A percentile compares a stretch with the other conserved stretches of the same genome.
Conservation (phyloP, 202 grass and related monocot species). For the Schoenoplectus triqueter region DNA sequence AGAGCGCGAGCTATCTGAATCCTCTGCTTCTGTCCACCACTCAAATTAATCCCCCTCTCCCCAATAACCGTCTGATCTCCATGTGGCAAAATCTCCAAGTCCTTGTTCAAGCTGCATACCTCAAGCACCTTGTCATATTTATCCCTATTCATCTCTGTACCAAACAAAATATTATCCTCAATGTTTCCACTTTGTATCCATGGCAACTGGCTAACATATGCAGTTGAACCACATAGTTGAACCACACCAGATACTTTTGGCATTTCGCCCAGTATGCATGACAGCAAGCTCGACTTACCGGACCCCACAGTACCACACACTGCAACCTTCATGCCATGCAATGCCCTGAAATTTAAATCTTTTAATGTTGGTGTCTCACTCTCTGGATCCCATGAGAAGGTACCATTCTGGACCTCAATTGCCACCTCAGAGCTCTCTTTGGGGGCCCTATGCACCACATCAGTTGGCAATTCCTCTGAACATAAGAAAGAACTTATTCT, state of each 20-base stretch:
- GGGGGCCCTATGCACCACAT: constrained; percentile 48
- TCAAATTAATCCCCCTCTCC: constrained; percentile 77
- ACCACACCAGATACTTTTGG: constrained; percentile 63
- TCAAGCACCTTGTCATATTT: constrained; percentile 58
- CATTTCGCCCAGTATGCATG: constrained; percentile 63
- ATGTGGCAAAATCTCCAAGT: constrained; percentile 67
- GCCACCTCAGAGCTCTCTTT: constrained; percentile 54
- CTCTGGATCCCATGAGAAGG: constrained; percentile 60
- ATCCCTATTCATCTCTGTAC: constrained; percentile 55
- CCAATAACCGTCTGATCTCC: constrained; percentile 71
- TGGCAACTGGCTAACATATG: constrained; percentile 61
- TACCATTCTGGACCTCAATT: constrained; percentile 54
- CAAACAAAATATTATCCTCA: constrained; percentile 77
- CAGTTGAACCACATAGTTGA: constrained; percentile 53
- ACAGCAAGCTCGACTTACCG: constrained; percentile 78
- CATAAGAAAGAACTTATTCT: constrained; percentile 69
- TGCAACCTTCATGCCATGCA: constrained; percentile 55
- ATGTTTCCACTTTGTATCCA: constrained; percentile 87
- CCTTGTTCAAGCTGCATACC: constrained; percentile 65
- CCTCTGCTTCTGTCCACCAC: constrained; percentile 74
- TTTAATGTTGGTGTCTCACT: constrained; percentile 47
- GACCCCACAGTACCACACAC: constrained; percentile 69
- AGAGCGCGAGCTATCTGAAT: constrained; percentile 77
- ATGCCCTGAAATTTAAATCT: constrained; percentile 63
- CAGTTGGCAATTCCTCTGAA: constrained; percentile 61